Conservation (phyloP, 106 monocot genomes). For the Platanthera zijinensis region DNA sequence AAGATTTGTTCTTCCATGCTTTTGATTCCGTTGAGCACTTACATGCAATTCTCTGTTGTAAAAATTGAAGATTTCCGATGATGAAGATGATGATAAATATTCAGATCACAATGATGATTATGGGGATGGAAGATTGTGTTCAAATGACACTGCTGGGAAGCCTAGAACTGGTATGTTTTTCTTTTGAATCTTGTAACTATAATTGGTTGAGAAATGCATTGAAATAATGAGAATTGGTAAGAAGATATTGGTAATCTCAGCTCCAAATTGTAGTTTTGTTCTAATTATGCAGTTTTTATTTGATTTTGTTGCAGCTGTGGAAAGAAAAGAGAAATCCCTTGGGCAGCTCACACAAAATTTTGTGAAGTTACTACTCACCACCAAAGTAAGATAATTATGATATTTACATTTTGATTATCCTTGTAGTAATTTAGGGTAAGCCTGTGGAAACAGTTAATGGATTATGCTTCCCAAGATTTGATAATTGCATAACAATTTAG, state of each 20-base stretch:
- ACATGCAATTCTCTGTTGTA: background rate
- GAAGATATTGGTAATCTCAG: background rate
- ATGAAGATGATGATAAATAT: slow-evolving; percentile 46
- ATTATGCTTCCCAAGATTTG: background rate
- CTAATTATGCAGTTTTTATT: background rate
- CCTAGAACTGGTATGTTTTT: slow-evolving; percentile 25
- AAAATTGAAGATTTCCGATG: slow-evolving; percentile 26
- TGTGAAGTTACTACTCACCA: slow-evolving; percentile 76
- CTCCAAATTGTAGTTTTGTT: background rate
- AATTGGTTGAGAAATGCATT: background rate
- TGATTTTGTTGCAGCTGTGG: slow-evolving; percentile 7
- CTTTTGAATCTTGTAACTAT: background rate
- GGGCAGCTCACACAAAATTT: slow-evolving; percentile 89
- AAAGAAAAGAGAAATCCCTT: slow-evolving; percentile 80
- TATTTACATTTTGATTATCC: background rate
- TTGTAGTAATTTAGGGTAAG: background rate
- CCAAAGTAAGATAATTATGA: slow-evolving; percentile 35
- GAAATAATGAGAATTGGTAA: background rate
- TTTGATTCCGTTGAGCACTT: background rate
- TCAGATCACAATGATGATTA: slow-evolving; percentile 20
- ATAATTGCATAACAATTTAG: background rate
- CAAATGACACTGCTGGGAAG: slow-evolving; percentile 10
- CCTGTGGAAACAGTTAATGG: background rate
- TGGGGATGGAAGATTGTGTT: slow-evolving; percentile 23
- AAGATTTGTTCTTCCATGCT: background rate